Percentiles rank a stretch among this genome's conserved stretches.
These are phyloP conservation scores for Chenopodium album DNA, from an alignment of 148 eudicot genomes.

Conservation along the genomic window DNA sequence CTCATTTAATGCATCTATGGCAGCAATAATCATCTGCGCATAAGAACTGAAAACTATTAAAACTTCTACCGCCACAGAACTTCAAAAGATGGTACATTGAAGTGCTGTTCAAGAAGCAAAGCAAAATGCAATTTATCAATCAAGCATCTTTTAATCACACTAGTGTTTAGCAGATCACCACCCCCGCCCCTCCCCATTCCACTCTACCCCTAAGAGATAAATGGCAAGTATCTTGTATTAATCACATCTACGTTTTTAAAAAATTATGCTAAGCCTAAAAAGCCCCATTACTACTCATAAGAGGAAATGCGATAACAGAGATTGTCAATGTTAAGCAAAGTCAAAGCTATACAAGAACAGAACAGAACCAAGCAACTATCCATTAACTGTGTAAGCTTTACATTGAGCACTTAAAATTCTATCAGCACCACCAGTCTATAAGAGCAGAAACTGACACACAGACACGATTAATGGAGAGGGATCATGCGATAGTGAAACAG, in stretches of 20 bases:
- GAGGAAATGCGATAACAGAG: background rate
- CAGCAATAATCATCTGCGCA: conserved; percentile 44
- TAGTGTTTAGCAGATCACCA: background rate
- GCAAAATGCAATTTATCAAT: background rate
- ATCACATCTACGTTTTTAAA: background rate
- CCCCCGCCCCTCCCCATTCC: too few species aligned
- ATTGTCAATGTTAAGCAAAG: background rate
- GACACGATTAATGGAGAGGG: too few species aligned
- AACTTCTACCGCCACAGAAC: conserved; percentile 1
- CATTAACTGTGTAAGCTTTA: too few species aligned
- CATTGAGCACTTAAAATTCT: too few species aligned
- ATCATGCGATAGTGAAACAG: too few species aligned
- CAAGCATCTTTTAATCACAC: background rate
- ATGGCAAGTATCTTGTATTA: background rate
- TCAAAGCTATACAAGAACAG: too few species aligned
- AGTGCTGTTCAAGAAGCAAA: background rate
- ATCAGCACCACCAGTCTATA: too few species aligned
- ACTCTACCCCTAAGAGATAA: too few species aligned
- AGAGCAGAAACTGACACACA: too few species aligned
- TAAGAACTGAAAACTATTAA: conserved; percentile 1
- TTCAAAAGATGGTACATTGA: background rate
- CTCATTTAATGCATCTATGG: conserved; percentile 40
- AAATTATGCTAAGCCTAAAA: background rate
- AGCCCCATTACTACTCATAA: background rate
- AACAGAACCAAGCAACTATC: too few species aligned